Evolutionary conservation across 306 rosid species (phyloP), one percentile per base, ranked within the genome.

Genomic region (Boehmeria nivea): DNA sequence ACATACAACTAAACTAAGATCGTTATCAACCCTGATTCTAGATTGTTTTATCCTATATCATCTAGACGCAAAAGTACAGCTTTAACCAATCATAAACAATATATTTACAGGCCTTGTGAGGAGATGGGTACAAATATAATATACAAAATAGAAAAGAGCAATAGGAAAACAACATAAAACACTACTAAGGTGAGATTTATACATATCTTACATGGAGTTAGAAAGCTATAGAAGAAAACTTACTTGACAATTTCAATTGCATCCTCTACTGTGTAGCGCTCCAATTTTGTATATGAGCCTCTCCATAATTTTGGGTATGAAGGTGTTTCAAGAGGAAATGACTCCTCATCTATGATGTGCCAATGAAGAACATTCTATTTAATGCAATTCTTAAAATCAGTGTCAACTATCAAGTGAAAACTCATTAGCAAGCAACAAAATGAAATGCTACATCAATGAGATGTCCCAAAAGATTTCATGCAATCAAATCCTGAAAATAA

Each of bases 321-420:
- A 60, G 99, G 99, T 67, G 78, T 57, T 86, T 91, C 99, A 2
- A 91, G 72, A 49, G 99, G 96, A 82, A 91, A 91, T 20, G 99
- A 81, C 66, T 91, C 46, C 68, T 73, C 85, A 22, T 91, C 99
- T 76, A 91, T 81, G 73, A 85, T 72, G 80, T 91, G 96, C 99
- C 99, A 91, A 65, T 91, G 99, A 24, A 91, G 85, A 57, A 91
- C 96, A 81, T 91, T 91, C 99, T 91, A 69, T 56, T 23, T 52
- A 66, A 78, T 69, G 64, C 47, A 74, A 65, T 42, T 72, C 70
- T 54, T 56, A 54, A 57, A 31, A 74, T 78, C 74, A 73, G 76
- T 77, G 72, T 72, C 33, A 65, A 70, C 9, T 2, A 31, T 31
- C 5, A 31, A 6, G 9, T 62, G 66, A 12, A 40, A 66, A 64